A percentile compares a stretch with the other conserved stretches of the same genome.
phyloP scores from a whole-genome alignment of 2,329 filamentous ascomycete genomes.

The Chrysoporthe cubensis region DNA sequence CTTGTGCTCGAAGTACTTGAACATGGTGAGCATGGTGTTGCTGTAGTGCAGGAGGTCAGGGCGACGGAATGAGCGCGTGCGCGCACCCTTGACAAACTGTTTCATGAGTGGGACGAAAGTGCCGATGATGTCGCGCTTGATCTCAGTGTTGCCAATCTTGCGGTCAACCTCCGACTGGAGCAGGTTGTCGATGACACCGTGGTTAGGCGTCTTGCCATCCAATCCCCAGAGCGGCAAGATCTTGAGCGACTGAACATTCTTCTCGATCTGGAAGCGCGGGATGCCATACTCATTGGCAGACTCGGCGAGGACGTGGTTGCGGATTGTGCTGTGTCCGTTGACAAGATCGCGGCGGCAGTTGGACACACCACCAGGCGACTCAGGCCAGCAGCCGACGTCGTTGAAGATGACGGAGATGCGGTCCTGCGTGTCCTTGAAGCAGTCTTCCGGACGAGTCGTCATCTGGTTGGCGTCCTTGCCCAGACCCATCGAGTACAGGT shows the following conservation, averaged over 20 bases:
- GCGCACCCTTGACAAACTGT: slow-evolving; percentile 53
- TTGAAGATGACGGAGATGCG: slow-evolving; percentile 55
- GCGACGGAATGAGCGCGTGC: slow-evolving; percentile 48
- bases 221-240: slow-evolving; percentile 59
- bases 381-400: slow-evolving; percentile 58
- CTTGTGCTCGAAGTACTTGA: slow-evolving; percentile 55
- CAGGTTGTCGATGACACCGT: slow-evolving; percentile 58
- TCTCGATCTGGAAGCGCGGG: slow-evolving; percentile 58
- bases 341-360: slow-evolving; percentile 59
- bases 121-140: slow-evolving; percentile 50
- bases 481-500: slow-evolving; percentile 47
- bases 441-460: slow-evolving; percentile 44
- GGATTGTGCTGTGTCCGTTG: slow-evolving; percentile 55
- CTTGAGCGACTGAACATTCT: slow-evolving; percentile 58
- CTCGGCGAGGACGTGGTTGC: slow-evolving; percentile 59
- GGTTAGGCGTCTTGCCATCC: slow-evolving; percentile 55
- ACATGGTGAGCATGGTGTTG: slow-evolving; percentile 53
- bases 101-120: slow-evolving; percentile 59
- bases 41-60: slow-evolving; percentile 50
- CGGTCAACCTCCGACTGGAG: slow-evolving; percentile 54
- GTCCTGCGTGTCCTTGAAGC: slow-evolving; percentile 50
- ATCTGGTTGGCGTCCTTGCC: slow-evolving; percentile 46
- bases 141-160: slow-evolving; percentile 45
- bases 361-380: slow-evolving; percentile 58
- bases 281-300: slow-evolving; percentile 59